phyloP scores from a whole-genome alignment of 83 land plant genomes.

The Picea mariana region DNA sequence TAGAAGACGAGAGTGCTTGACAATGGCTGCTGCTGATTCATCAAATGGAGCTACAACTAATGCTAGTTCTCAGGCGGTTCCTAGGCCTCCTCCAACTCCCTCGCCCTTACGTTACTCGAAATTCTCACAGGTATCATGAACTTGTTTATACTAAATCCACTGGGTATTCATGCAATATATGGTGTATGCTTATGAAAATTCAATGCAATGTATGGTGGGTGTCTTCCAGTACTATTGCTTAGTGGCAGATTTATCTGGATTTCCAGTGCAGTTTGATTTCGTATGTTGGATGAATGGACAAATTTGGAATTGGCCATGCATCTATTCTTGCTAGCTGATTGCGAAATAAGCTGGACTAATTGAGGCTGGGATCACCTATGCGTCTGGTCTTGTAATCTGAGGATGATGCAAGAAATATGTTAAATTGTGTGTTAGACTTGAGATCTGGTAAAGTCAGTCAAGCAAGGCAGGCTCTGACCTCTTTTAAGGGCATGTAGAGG shows the following conservation, averaged over 20 bases:
- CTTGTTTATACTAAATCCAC: background rate
- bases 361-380: no score
- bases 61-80: conserved; percentile 13
- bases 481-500: no score
- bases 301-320: conserved; percentile 7
- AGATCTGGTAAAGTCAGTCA: no score
- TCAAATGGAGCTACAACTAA: conserved; percentile 6
- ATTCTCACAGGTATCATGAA: conserved; percentile 17
- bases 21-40: conserved; percentile 12
- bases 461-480: no score
- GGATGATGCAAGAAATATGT: no score
- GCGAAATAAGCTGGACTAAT: no score
- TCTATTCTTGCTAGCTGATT: background rate
- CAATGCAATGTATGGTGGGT: background rate
- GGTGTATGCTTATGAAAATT: background rate
- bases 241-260: no score
- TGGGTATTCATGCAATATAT: no score
- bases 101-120: conserved; percentile 22
- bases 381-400: no score
- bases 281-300: background rate
- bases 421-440: no score
- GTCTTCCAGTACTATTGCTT: background rate
- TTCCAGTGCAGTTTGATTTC: background rate
- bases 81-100: conserved; percentile 22
- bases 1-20: background rate